phyloP scores from a whole-genome alignment of 2,329 filamentous ascomycete species.

The Calonectria multiphialidica region DNA sequence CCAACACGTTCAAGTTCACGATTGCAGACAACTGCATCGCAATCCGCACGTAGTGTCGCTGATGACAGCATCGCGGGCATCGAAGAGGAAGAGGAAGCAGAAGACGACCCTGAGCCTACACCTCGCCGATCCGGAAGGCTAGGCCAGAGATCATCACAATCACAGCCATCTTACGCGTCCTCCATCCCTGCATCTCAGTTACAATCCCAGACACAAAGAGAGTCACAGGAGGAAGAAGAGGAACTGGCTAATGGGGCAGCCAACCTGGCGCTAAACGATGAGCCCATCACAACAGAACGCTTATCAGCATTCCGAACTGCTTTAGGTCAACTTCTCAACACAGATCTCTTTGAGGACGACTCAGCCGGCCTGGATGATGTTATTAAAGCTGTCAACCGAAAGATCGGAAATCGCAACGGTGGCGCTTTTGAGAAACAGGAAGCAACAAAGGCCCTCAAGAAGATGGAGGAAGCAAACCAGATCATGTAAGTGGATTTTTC shows the following conservation, averaged over 20 bases:
- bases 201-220: constrained; percentile 57
- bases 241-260: constrained; percentile 58
- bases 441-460: constrained; percentile 80
- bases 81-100: constrained; percentile 55
- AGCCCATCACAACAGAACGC: constrained; percentile 70
- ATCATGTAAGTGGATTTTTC: constrained; percentile 82
- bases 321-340: constrained; percentile 86
- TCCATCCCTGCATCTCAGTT: constrained; percentile 83
- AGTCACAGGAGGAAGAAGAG: constrained; percentile 59
- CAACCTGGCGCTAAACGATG: constrained; percentile 55
- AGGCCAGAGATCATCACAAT: constrained; percentile 54
- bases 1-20: constrained; percentile 45
- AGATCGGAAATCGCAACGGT: constrained; percentile 65
- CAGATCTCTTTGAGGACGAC: constrained; percentile 88
- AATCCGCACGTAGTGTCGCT: constrained; percentile 36
- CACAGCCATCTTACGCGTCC: constrained; percentile 78
- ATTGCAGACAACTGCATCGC: constrained; percentile 35
- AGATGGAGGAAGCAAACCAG: constrained; percentile 86
- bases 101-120: constrained; percentile 43
- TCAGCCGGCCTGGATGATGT: constrained; percentile 81
- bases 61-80: constrained; percentile 43
- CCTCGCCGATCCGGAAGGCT: constrained; percentile 57
- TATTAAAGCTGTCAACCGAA: constrained; percentile 82
- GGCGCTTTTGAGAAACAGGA: constrained; percentile 78
- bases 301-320: constrained; percentile 82